Conservation (phyloP, 495 filamentous ascomycete genomes). For the Clavariopsis aquatica region DNA sequence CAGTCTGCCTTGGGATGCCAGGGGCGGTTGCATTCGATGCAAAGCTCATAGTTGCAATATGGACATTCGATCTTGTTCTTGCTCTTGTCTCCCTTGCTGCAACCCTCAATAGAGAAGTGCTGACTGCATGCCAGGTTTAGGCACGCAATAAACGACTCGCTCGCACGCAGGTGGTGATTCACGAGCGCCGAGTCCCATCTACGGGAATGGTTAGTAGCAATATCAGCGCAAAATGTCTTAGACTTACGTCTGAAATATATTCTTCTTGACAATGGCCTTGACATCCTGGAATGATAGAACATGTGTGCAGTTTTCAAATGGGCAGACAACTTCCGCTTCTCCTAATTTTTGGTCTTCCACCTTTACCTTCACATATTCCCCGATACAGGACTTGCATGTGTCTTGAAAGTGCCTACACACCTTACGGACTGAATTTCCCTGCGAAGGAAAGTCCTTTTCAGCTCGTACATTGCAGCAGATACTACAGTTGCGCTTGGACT, state of each 20-base stretch:
- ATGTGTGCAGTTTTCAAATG: background rate
- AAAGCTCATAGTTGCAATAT: conserved; percentile 9
- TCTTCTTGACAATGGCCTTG: background rate
- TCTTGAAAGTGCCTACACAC: background rate
- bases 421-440: background rate
- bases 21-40: conserved; percentile 13
- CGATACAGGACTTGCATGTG: conserved; percentile 11
- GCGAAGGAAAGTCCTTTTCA: background rate
- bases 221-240: background rate
- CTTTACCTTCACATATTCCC: background rate
- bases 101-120: conserved; percentile 18
- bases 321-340: background rate
- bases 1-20: conserved; percentile 7
- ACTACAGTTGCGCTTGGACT: background rate
- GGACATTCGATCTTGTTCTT: conserved; percentile 17
- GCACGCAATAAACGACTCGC: conserved; percentile 5
- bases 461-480: background rate
- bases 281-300: background rate
- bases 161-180: background rate
- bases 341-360: background rate
- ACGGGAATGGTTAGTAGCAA: conserved; percentile 2
- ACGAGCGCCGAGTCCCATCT: conserved; percentile 13
- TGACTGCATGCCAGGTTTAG: conserved; percentile 5
- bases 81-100: background rate
- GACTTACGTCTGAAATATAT: conserved; percentile 13